Evolutionary conservation across 371 early-diverging fungal genomes (phyloP).

Genomic region (Dentiscutata heterogama): DNA sequence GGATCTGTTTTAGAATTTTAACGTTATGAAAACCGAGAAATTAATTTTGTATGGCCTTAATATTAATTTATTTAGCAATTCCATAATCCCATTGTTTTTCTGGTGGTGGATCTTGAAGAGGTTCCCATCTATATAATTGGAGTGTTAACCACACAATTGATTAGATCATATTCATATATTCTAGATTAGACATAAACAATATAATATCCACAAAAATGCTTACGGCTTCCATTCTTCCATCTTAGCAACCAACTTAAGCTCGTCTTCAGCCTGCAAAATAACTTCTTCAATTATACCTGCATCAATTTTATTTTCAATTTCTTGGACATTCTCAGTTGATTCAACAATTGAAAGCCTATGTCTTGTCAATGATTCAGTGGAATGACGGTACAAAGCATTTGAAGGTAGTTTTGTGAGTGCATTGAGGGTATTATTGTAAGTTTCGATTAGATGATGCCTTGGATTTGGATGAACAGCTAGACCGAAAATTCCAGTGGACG

Average conservation of each 20-base stretch:
- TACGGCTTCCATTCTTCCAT: slow-evolving; percentile 91
- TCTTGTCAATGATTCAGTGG: slow-evolving; percentile 79
- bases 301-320: slow-evolving; percentile 81
- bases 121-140: slow-evolving; percentile 67
- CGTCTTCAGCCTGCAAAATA: slow-evolving; percentile 88
- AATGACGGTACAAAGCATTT: slow-evolving; percentile 85
- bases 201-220: slow-evolving; percentile 49
- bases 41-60: too few relatives aligned
- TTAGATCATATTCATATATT: not conserved
- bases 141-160: not conserved
- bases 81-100: slow-evolving; percentile 87
- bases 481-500: slow-evolving; percentile 87
- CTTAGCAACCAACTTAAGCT: slow-evolving; percentile 79
- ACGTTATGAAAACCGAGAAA: too few relatives aligned
- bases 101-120: slow-evolving; percentile 81
- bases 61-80: slow-evolving; percentile 53
- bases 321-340: slow-evolving; percentile 70
- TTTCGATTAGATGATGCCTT: slow-evolving; percentile 84
- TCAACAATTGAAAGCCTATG: slow-evolving; percentile 83
- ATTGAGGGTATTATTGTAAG: slow-evolving; percentile 80
- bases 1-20: too few relatives aligned
- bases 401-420: slow-evolving; percentile 80
- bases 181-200: not conserved
- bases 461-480: slow-evolving; percentile 88
- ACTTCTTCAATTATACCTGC: slow-evolving; percentile 94